Base-by-base conservation (phyloP, 2,329 filamentous ascomycete species). In the Hypomyces perniciosus region DNA sequence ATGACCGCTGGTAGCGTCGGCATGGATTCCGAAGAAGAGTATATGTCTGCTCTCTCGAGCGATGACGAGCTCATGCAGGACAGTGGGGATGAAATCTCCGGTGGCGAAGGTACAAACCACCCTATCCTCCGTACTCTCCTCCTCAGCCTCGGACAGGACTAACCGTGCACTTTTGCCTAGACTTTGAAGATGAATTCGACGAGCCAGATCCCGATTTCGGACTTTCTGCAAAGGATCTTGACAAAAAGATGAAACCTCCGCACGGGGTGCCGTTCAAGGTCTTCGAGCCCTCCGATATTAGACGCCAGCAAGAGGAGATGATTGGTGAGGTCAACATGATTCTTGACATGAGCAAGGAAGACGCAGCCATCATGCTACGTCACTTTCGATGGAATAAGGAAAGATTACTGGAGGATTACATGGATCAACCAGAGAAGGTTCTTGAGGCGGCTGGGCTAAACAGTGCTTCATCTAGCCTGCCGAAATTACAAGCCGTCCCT, bases 21-120 rank as follows among this genome's bases (percentile, higher is more conserved):
- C 57, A 96, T 96, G 91, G 90, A 96, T 73, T 96, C 91, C 7
- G 92, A 97, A 62, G 90, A 96, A 64, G 92, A 96, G 54, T 91
- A 91, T 69, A 86, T 93, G 80, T 95, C 88, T 61, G 83, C 84
- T 64, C 77, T 85, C 61, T 92, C 88, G 39, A 95, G 62, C 57
- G 85, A 85, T 39, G 84, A 85, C 50, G 85, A 88, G 57, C 80
- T 89, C 54, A 78, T 86, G 68, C 80, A 86, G 56, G 87, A 87
- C 54, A 90, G 87, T 60, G 90, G 89, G 49, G 88, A 90, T 61
- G 84, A 79, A 67, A 70, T 80, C 55, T 81, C 78, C 1, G 77
- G 66, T 5, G 73, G 63, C 13, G 78, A 80, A 60, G 77, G 77
- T 79, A 61, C 43, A 40, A 20, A 30, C 39, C 13, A 28, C 44